A percentile compares a stretch with the other conserved stretches of the same genome.
Evolutionary conservation across 2,329 filamentous ascomycete genomes (phyloP).

Genomic region (Aspergillus terreus): DNA sequence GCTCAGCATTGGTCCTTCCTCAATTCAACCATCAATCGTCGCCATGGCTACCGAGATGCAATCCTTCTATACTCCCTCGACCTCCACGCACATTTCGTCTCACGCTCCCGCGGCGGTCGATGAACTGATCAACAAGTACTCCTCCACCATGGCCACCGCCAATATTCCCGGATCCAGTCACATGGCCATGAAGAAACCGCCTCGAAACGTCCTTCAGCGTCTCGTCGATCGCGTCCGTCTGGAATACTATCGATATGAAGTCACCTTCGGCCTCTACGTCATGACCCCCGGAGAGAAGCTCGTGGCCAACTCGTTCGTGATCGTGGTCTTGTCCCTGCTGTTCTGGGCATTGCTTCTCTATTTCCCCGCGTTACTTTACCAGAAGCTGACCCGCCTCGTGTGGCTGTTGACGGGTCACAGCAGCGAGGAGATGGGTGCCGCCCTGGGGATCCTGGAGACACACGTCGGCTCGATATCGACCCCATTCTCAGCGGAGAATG

Average conservation of each 20-base stretch:
- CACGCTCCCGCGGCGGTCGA: constrained; percentile 30
- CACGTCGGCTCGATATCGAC: constrained; percentile 15
- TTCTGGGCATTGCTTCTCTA: constrained; percentile 36
- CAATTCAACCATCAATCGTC: background rate
- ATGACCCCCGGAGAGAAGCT: constrained; percentile 44
- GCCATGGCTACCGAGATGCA: constrained; percentile 32
- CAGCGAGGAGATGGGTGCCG: constrained; percentile 24
- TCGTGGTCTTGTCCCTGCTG: constrained; percentile 32
- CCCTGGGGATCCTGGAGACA: constrained; percentile 25
- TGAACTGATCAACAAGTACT: constrained; percentile 32
- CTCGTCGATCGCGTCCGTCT: constrained; percentile 33
- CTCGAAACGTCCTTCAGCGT: constrained; percentile 26
- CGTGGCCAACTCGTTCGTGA: constrained; percentile 38
- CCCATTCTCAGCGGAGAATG: constrained; percentile 8
- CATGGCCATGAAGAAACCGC: constrained; percentile 12
- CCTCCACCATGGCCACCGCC: constrained; percentile 22
- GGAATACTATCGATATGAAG: constrained; percentile 46
- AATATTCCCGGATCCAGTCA: constrained; percentile 10
- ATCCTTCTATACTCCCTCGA: constrained; percentile 31
- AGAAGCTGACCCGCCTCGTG: constrained; percentile 31
- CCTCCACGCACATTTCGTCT: constrained; percentile 25
- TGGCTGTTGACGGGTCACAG: constrained; percentile 39
- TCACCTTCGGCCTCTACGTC: constrained; percentile 44
- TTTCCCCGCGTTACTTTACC: constrained; percentile 34
- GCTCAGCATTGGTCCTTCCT: background rate